Evolutionary conservation across 2,329 filamentous ascomycete genomes (phyloP).

Genomic region (Colletotrichum tofieldiae): DNA sequence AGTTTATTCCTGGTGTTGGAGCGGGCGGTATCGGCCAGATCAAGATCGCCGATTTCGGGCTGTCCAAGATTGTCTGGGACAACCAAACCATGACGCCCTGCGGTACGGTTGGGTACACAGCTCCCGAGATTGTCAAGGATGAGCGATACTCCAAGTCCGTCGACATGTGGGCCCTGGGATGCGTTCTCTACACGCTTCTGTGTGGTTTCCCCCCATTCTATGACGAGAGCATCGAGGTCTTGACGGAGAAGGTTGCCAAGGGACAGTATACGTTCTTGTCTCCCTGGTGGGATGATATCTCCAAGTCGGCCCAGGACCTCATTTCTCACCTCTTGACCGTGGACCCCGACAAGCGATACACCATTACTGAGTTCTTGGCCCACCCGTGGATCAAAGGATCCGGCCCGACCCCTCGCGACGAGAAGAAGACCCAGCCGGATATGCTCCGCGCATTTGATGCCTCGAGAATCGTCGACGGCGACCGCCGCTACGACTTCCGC

Average conservation of each 20-base stretch:
- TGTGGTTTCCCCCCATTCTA: conserved; percentile 99
- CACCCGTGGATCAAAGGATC: conserved; percentile 92
- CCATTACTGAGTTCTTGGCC: conserved; percentile 91
- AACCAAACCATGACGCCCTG: conserved; percentile 99
- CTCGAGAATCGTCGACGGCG: conserved; percentile 67
- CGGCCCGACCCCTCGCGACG: conserved; percentile 69
- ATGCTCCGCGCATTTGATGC: conserved; percentile 72
- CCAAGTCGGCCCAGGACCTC: conserved; percentile 92
- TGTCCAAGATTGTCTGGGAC: conserved; percentile 99
- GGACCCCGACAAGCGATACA: conserved; percentile 94
- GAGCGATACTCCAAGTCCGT: conserved; percentile 99
- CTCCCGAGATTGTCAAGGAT: conserved; percentile 98
- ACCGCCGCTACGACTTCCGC: conserved; percentile 89
- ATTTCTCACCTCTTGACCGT: conserved; percentile 95
- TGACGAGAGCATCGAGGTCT: conserved; percentile 95
- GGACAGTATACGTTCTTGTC: conserved; percentile 98
- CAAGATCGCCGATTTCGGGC: conserved; percentile 97
- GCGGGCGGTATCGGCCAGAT: conserved; percentile 93
- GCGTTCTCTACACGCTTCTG: conserved; percentile 95
- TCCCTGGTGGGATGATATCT: conserved; percentile 99
- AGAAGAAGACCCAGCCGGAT: conserved; percentile 68
- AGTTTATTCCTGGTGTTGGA: conserved; percentile 87
- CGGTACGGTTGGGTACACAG: conserved; percentile 97
- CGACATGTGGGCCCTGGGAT: conserved; percentile 99
- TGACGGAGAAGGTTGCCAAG: conserved; percentile 97